Evolutionary conservation across 2,329 filamentous ascomycete genomes (phyloP), one percentile per base, ranked within the genome.

Genomic region (Fusarium solani-melongenae): DNA sequence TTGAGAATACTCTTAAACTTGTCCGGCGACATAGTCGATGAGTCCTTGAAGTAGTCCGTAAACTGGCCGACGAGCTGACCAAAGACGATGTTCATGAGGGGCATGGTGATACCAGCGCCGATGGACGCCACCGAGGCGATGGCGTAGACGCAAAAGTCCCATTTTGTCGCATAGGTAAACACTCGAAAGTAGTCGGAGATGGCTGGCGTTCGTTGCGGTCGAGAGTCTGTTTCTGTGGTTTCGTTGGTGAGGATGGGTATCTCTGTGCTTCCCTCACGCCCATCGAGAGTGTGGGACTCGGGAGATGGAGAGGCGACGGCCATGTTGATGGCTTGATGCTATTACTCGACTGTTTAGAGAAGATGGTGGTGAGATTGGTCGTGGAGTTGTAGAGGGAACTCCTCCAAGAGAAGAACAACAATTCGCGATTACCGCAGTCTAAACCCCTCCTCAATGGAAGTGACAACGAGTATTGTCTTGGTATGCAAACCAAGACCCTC

Each of bases 81-180:
- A 53, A 84, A 81, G 14, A 84, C 78, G 29, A 84, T 70, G 56
- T 81, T 83, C 77, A 84, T 83, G 36, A 84, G 56, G 6, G 83
- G 81, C 62, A 84, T 63, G 3, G 79, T 76, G 4, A 79, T 67
- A 0, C 82, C 82, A 2, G 81, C 80, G 5, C 80, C 79, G 29
- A 83, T 74, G 1, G 82, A 82, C 2, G 81, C 80, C 6, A 79
- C 10, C 0, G 77, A 68, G 17, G 80, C 81, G 20, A 79, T 36
- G 34, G 64, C 67, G n/a, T 81, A 80, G 22, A 79, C 69, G 20
- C 73, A 63, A 29, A 80, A 73, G 44, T 81, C 80, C 79, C 79
- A 81, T 72, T 67, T 74, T 22, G 70, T 79, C 1, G 80, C 80
- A 57, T 81, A 81, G 9, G 62, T 73, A 33, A 81, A 81, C 3